These are phyloP conservation scores for Annona cherimola DNA, from an alignment of 164 flowering plant genomes.

Conservation along the genomic window DNA sequence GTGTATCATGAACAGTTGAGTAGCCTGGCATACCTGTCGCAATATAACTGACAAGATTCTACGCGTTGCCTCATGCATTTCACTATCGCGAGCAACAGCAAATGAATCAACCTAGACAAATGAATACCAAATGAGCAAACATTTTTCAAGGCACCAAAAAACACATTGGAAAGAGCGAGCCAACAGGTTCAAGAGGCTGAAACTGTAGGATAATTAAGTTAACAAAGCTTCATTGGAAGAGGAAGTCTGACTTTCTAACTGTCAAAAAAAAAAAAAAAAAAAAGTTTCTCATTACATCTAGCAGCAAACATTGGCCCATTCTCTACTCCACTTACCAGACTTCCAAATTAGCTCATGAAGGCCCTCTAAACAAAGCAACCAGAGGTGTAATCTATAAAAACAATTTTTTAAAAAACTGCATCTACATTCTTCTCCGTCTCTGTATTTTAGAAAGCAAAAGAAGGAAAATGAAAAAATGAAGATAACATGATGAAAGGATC, in stretches of 20 bases:
- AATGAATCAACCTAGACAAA: slow-evolving; percentile 78
- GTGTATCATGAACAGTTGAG: background rate
- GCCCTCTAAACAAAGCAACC: too few species aligned
- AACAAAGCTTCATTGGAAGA: background rate
- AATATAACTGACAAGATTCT: slow-evolving; percentile 83
- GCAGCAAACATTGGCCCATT: too few species aligned
- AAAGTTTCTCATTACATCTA: too few species aligned
- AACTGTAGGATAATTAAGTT: background rate
- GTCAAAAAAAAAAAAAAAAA: too few species aligned
- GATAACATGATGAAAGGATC: too few species aligned
- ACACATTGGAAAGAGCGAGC: background rate
- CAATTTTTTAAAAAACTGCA: too few species aligned
- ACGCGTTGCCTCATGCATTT: slow-evolving; percentile 98
- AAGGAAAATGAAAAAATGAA: too few species aligned
- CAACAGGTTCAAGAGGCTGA: background rate
- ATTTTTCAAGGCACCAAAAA: background rate
- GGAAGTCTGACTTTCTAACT: background rate
- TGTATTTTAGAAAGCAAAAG: too few species aligned
- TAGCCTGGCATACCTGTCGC: slow-evolving; percentile 57
- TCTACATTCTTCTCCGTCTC: too few species aligned
- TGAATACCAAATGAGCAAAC: background rate
- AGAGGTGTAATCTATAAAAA: too few species aligned
- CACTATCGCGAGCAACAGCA: slow-evolving; percentile 85
- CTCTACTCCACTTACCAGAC: too few species aligned
- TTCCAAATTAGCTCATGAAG: too few species aligned